A percentile compares a stretch with the other conserved stretches of the same genome.
phyloP scores from a whole-genome alignment of 371 early-diverging fungal genomes.

The Chytridium lagenaria region DNA sequence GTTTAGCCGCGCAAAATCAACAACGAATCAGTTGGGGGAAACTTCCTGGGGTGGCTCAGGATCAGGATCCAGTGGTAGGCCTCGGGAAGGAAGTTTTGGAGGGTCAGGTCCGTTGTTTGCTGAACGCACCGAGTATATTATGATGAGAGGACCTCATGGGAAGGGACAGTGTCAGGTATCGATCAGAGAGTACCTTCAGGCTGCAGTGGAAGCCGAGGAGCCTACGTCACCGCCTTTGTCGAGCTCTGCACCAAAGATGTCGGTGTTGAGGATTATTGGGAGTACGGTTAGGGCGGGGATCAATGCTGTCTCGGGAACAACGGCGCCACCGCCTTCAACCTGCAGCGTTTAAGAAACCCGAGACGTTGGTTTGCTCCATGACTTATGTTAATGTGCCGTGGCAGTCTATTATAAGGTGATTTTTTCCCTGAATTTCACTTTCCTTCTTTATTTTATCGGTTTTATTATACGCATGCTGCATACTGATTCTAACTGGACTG shows the following conservation, averaged over 20 bases:
- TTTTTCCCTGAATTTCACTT: no score
- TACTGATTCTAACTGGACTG: no score
- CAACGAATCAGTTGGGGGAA: conserved; percentile 28
- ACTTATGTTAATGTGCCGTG: conserved; percentile 87
- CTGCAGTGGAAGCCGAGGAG: not conserved
- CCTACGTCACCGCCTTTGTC: not conserved
- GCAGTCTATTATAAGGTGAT: conserved; percentile 54
- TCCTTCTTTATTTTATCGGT: conserved; percentile 12
- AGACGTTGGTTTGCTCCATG: conserved; percentile 71
- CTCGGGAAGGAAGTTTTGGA: not conserved
- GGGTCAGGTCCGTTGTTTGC: conserved; percentile 23
- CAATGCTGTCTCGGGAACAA: conserved; percentile 21
- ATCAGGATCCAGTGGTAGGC: not conserved
- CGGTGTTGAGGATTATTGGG: conserved; percentile 27
- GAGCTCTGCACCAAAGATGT: not conserved
- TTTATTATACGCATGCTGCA: no score
- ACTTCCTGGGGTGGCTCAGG: no score
- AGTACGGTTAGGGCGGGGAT: conserved; percentile 29
- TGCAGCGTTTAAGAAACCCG: conserved; percentile 50
- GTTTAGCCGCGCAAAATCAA: conserved; percentile 59
- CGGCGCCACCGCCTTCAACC: conserved; percentile 20
- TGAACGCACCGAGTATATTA: conserved; percentile 75
- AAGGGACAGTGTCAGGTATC: conserved; percentile 85
- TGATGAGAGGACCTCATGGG: conserved; percentile 86
- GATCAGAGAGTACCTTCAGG: conserved; percentile 19